A percentile compares a stretch with the other conserved stretches of the same genome.
Evolutionary conservation across 1,284 basidiomycete species (phyloP).

Genomic region (Austroboletus rostrupii): DNA sequence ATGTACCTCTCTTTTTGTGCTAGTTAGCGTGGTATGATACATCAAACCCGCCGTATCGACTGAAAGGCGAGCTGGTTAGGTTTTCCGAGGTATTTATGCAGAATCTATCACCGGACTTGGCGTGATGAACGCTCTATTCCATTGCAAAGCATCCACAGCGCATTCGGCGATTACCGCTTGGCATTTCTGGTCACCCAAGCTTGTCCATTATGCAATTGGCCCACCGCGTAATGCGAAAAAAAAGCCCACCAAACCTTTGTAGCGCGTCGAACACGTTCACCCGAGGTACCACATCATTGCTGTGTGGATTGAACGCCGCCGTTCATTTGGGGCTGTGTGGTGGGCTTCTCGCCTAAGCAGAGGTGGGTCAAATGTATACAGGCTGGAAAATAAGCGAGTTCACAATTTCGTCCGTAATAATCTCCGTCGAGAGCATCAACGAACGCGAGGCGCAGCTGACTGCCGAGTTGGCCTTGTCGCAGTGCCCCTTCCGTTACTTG

Average conservation of each 20-base stretch:
- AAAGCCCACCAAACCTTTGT: conserved; percentile 44
- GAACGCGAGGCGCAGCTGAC: conserved; percentile 38
- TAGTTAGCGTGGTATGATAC: too few relatives aligned
- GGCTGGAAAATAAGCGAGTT: conserved; percentile 1
- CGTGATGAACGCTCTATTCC: conserved; percentile 17
- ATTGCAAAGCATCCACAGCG: conserved; percentile 26
- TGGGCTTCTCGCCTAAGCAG: conserved; percentile 38
- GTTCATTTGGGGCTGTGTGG: conserved; percentile 43
- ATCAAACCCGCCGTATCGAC: too few relatives aligned
- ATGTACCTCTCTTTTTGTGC: too few relatives aligned
- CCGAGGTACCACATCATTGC: conserved; percentile 41
- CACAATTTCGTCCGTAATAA: conserved; percentile 45
- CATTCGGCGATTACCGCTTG: conserved; percentile 23
- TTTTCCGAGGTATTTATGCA: conserved; percentile 26
- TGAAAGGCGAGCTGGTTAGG: conserved; percentile 1
- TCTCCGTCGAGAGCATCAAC: conserved; percentile 35
- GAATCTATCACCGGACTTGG: conserved; percentile 30
- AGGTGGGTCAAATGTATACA: conserved; percentile 13
- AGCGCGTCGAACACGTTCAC: conserved; percentile 37
- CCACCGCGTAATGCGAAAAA: background rate
- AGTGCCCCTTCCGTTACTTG: conserved; percentile 46
- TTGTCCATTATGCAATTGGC: conserved; percentile 8
- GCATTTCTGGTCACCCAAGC: conserved; percentile 25
- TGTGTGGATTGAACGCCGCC: conserved; percentile 38
- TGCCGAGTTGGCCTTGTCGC: conserved; percentile 37